These are phyloP conservation scores for Xanthoconium separans DNA, from an alignment of 1,284 basidiomycete species.

Conservation along the genomic window DNA sequence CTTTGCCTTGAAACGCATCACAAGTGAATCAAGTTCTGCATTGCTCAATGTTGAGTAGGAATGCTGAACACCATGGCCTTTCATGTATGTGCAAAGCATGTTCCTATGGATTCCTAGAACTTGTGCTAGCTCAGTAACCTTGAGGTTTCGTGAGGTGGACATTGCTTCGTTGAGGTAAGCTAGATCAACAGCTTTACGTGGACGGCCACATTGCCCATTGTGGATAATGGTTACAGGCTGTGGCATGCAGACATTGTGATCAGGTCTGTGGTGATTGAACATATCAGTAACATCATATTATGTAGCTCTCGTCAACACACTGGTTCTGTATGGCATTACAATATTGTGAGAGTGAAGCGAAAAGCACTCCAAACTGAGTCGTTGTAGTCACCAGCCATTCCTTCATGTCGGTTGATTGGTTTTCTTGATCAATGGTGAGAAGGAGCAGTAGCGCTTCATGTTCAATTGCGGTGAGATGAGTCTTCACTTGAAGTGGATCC, in stretches of 20 bases:
- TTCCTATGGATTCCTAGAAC: conserved; percentile 19
- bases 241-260: neutral
- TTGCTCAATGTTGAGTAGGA: conserved; percentile 17
- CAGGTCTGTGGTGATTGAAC: neutral
- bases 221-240: neutral
- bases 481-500: neutral
- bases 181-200: neutral
- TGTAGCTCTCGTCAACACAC: neutral
- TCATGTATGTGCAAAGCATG: conserved; percentile 18
- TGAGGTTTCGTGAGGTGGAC: conserved; percentile 8
- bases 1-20: conserved; percentile 16
- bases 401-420: neutral
- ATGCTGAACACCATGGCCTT: conserved; percentile 7
- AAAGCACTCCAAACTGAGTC: neutral
- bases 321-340: neutral
- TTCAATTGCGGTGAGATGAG: neutral
- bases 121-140: conserved; percentile 17
- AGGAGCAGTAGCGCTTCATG: neutral
- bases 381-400: neutral
- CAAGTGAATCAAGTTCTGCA: conserved; percentile 22
- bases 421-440: neutral
- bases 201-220: neutral
- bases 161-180: conserved; percentile 16
- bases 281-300: no score
- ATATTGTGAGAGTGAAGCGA: neutral